These are phyloP conservation scores for Rhodamnia argentea DNA, from an alignment of 345 rosid species.

Conservation along the genomic window DNA sequence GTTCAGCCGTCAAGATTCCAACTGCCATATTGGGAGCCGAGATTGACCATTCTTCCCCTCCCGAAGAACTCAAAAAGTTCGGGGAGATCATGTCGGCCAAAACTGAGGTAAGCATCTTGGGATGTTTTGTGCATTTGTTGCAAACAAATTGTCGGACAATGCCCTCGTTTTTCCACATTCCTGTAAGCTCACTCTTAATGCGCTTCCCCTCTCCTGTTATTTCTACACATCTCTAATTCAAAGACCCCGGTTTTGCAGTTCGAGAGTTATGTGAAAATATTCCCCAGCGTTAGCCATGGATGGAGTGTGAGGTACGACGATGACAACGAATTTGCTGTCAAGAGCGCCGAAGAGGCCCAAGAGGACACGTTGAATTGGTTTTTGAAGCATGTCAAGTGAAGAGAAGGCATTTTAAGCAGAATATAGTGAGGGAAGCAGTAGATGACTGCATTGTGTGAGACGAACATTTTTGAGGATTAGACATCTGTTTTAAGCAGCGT, in stretches of 20 bases:
- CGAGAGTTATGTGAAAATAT: slow-evolving; percentile 32
- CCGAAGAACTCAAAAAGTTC: slow-evolving; percentile 17
- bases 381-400: neutral
- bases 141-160: neutral
- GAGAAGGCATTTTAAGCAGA: neutral
- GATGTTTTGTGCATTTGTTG: neutral
- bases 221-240: neutral
- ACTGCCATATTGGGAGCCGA: slow-evolving; percentile 38
- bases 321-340: slow-evolving; percentile 15
- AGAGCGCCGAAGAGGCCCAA: neutral
- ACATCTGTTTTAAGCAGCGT: neutral
- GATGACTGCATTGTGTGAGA: neutral
- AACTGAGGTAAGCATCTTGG: slow-evolving; percentile 10
- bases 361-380: neutral
- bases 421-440: neutral
- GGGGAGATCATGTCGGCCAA: slow-evolving; percentile 17
- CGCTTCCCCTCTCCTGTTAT: neutral
- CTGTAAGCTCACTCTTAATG: neutral
- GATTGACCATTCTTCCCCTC: slow-evolving; percentile 18
- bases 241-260: neutral
- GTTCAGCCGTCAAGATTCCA: slow-evolving; percentile 29
- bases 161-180: neutral
- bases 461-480: neutral
- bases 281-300: slow-evolving; percentile 52
- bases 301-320: slow-evolving; percentile 51